Evolutionary conservation across 1,139 yeast genomes (phyloP).

Genomic region (Kluyveromyces sp.): DNA sequence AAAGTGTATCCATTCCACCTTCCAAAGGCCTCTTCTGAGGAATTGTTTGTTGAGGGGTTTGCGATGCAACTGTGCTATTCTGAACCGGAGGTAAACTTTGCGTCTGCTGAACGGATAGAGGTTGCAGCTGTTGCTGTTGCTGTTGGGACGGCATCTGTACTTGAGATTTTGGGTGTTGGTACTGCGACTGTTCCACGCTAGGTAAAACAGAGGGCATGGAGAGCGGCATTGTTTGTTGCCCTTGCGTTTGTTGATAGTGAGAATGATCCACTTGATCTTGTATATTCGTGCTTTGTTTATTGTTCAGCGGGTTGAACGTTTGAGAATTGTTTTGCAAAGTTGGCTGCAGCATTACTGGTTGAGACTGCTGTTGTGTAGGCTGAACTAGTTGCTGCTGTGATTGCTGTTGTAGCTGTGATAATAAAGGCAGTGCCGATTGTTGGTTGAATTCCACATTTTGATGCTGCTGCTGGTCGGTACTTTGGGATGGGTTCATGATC

Average conservation of each 20-base stretch:
- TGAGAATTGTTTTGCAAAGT: slow-evolving; percentile 28
- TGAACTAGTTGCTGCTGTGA: slow-evolving; percentile 15
- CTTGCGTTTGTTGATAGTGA: slow-evolving; percentile 14
- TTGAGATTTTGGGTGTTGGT: slow-evolving; percentile 9
- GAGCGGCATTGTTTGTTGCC: slow-evolving; percentile 17
- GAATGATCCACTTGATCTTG: slow-evolving; percentile 16
- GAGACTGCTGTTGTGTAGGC: slow-evolving; percentile 21
- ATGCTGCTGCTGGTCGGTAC: slow-evolving; percentile 11
- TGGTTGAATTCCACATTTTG: neutral
- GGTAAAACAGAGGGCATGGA: slow-evolving; percentile 18
- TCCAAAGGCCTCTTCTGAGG: slow-evolving; percentile 28
- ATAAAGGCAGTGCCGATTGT: neutral
- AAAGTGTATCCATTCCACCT: slow-evolving; percentile 29
- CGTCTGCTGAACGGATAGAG: neutral
- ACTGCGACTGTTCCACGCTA: slow-evolving; percentile 13
- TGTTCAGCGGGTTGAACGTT: slow-evolving; percentile 24
- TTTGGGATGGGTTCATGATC: slow-evolving; percentile 17
- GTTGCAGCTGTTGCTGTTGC: slow-evolving; percentile 2
- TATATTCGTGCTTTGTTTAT: slow-evolving; percentile 14
- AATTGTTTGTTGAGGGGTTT: slow-evolving; percentile 12
- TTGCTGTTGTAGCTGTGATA: slow-evolving; percentile 3
- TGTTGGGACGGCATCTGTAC: slow-evolving; percentile 9
- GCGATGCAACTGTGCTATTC: neutral
- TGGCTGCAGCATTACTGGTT: slow-evolving; percentile 23
- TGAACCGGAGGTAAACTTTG: neutral